Conservation (phyloP, 495 filamentous ascomycete species). For the Penicillium dipodomyicola region DNA sequence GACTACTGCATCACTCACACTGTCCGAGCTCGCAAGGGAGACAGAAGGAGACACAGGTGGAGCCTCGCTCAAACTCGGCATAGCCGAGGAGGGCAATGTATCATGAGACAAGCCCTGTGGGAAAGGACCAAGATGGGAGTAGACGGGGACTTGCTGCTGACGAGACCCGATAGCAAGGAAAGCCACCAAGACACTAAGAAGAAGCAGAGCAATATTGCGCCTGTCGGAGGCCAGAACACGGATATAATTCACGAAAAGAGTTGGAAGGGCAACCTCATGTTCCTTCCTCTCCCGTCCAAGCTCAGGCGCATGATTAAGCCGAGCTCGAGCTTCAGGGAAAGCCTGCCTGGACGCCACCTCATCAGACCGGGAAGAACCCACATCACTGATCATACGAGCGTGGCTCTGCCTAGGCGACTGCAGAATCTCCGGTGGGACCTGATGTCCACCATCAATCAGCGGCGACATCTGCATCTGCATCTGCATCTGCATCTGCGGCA, state of each 20-base stretch:
- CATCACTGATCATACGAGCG: conserved; percentile 9
- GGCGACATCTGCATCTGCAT: conserved; percentile 11
- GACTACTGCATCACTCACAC: background rate
- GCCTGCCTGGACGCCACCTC: background rate
- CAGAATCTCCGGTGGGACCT: background rate
- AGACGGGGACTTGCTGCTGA: conserved; percentile 12
- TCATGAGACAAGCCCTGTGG: conserved; percentile 17
- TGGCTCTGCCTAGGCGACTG: conserved; percentile 13
- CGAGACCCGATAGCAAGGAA: conserved; percentile 45
- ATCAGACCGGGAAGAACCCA: conserved; percentile 9
- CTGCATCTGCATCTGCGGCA: conserved; percentile 16
- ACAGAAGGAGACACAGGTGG: conserved; percentile 6
- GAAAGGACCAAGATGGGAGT: conserved; percentile 19
- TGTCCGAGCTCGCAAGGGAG: background rate
- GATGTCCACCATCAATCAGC: background rate
- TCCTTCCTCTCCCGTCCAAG: background rate
- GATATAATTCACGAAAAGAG: conserved; percentile 66
- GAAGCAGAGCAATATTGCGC: conserved; percentile 66
- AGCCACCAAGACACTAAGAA: conserved; percentile 59
- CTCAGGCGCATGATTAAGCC: background rate
- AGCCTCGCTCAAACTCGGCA: conserved; percentile 9
- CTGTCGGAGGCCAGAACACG: conserved; percentile 64
- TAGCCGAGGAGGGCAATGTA: background rate
- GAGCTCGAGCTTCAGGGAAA: background rate
- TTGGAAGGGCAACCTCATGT: conserved; percentile 48